A percentile compares a stretch with the other conserved stretches of the same genome.
Conservation (phyloP, 2,329 filamentous ascomycete species). For the Corinectria fuckeliana region DNA sequence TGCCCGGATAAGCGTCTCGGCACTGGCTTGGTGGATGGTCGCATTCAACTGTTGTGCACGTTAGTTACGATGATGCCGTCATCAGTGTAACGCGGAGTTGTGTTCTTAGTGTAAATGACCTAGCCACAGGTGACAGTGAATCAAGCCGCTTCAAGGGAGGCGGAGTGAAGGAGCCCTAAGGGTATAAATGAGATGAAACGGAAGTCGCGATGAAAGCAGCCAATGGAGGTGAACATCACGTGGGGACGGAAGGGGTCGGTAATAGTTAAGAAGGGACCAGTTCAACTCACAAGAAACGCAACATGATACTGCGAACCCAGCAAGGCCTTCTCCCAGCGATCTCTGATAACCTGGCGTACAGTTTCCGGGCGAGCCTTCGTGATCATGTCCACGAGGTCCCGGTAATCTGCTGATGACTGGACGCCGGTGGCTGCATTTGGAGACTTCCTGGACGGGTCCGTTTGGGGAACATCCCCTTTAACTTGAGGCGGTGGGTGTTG, state of each 20-base stretch:
- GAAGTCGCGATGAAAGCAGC: not conserved
- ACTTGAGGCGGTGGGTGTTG: not conserved
- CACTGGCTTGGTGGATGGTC: slow-evolving; percentile 52
- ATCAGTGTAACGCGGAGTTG: slow-evolving; percentile 1
- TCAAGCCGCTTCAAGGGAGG: not conserved
- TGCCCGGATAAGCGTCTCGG: slow-evolving; percentile 45
- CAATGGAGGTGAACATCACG: not conserved
- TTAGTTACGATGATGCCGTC: slow-evolving; percentile 31
- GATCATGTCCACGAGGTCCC: slow-evolving; percentile 40
- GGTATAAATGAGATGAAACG: not conserved
- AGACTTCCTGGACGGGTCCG: not conserved
- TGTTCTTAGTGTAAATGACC: not conserved
- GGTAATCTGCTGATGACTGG: slow-evolving; percentile 38
- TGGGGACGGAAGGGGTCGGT: not conserved
- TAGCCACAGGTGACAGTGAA: not conserved
- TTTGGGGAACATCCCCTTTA: not conserved
- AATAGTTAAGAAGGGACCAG: not conserved
- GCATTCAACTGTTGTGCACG: slow-evolving; percentile 53
- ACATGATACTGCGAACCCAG: slow-evolving; percentile 59
- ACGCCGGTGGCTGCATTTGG: slow-evolving; percentile 25
- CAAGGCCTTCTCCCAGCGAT: slow-evolving; percentile 58
- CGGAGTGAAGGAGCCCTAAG: too few relatives aligned
- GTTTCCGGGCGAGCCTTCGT: slow-evolving; percentile 50
- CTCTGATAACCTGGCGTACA: slow-evolving; percentile 57
- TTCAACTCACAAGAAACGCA: slow-evolving; percentile 58